Conservation (phyloP, 495 filamentous ascomycete species). For the Cenococcum geophilum region DNA sequence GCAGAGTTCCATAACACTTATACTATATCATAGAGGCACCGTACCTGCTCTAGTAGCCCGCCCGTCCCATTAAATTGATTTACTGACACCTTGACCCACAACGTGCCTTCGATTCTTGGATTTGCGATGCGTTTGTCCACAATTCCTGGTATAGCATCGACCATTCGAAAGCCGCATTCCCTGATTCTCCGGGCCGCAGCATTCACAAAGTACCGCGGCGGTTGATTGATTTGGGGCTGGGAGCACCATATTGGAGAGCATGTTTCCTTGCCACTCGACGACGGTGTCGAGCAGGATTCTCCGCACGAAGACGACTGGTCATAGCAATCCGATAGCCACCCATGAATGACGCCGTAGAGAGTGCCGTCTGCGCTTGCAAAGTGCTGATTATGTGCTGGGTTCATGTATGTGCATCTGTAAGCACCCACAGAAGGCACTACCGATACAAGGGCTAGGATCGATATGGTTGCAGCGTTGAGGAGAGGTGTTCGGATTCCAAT, state of each 20-base stretch:
- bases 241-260: neutral
- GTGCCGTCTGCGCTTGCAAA: neutral
- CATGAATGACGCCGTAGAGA: neutral
- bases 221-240: neutral
- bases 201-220: neutral
- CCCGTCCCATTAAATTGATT: neutral
- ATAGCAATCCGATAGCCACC: neutral
- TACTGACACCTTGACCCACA: neutral
- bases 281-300: neutral
- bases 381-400: neutral
- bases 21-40: neutral
- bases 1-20: too few relatives aligned
- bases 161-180: neutral
- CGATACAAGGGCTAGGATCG: neutral
- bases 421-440: neutral
- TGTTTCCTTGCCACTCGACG: neutral
- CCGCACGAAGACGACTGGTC: neutral
- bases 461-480: neutral
- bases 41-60: neutral
- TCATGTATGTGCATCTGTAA: neutral
- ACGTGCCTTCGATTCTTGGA: neutral
- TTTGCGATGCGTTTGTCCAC: neutral
- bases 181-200: neutral
- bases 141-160: neutral
- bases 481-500: neutral